phyloP scores from a whole-genome alignment of 176 grass and related monocot species.

The barley (Hordeum vulgare) region DNA sequence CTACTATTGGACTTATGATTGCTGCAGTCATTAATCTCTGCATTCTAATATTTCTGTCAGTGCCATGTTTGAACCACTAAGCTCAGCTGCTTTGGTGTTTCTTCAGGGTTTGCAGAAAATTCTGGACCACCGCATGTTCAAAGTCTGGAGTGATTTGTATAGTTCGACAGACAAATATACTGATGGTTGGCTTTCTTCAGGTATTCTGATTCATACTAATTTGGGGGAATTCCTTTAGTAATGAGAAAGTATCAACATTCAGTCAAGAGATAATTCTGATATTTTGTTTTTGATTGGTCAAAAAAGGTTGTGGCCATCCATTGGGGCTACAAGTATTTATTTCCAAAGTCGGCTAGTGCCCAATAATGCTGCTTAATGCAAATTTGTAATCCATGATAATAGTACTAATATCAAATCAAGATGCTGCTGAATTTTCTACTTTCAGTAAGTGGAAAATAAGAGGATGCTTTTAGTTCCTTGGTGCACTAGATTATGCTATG shows the following conservation, averaged over 20 bases:
- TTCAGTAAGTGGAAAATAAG: background rate
- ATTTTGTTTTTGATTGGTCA: background rate
- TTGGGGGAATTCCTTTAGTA: background rate
- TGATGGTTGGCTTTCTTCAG: constrained; percentile 88
- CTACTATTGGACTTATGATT: background rate
- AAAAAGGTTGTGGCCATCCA: background rate
- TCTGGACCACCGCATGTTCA: constrained; percentile 66
- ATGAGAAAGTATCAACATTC: background rate
- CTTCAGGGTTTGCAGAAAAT: constrained; percentile 83
- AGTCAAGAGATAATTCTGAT: background rate
- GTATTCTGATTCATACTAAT: constrained; percentile 36
- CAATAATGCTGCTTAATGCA: background rate
- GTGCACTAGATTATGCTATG: background rate
- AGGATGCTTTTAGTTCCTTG: background rate
- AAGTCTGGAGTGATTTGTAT: constrained; percentile 88
- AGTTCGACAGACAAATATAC: constrained; percentile 70
- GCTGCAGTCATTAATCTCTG: background rate
- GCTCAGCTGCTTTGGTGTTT: constrained; percentile 11
- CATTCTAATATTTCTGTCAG: background rate
- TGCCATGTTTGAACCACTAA: constrained; percentile 12
- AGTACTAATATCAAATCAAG: background rate
- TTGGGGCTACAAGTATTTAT: background rate
- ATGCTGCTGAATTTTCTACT: background rate
- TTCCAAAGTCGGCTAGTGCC: background rate
- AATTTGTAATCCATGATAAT: background rate